Evolutionary conservation across 306 rosid species (phyloP), one percentile per base, ranked within the genome.

Genomic region (Ormosia semicastrata): DNA sequence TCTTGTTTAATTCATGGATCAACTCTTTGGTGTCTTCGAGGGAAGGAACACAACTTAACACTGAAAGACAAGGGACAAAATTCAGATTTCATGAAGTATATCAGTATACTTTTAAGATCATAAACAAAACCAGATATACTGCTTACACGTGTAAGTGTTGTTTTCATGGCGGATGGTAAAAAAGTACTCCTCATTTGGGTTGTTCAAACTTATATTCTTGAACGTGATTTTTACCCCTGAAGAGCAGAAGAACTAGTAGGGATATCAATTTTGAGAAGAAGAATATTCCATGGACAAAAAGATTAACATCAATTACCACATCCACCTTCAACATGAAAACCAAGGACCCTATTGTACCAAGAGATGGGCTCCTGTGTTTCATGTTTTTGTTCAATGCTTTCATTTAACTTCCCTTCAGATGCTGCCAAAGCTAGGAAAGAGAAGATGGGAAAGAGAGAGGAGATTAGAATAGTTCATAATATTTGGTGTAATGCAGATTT

Each of bases 291-390:
- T 47, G 37, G 39, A 76, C 39, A 54, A 79, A 30, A 67, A 46
- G 65, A 84, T 69, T 4, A 80, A 60, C 8, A 56, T 52, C 49
- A 82, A 82, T 87, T 93, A 93, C 99, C 99, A 81, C 67, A 87
- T 80, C 97, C 96, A 36, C 92, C 97, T 93, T 92, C 93, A 83
- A 93, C 90, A 75, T 87, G 86, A 68, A 95, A 86, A 71, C 92
- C 96, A 70, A 95, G 96, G 75, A 89, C 90, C 68, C 84, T 86
- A 52, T 93, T 90, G 83, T 95, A 95, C 99, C 99, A 95, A 33
- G 88, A 88, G 71, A 89, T 83, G 52, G 90, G 94, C 83, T 88
- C 92, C 56, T 85, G 88, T 49, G 79, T 72, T 81, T 95, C 97
- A 30, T 71, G 91, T 33, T 78, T 76, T 3, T 64, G 77, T 52